phyloP scores from a whole-genome alignment of 1,139 yeast genomes.

The Zygoascus meyerae region DNA sequence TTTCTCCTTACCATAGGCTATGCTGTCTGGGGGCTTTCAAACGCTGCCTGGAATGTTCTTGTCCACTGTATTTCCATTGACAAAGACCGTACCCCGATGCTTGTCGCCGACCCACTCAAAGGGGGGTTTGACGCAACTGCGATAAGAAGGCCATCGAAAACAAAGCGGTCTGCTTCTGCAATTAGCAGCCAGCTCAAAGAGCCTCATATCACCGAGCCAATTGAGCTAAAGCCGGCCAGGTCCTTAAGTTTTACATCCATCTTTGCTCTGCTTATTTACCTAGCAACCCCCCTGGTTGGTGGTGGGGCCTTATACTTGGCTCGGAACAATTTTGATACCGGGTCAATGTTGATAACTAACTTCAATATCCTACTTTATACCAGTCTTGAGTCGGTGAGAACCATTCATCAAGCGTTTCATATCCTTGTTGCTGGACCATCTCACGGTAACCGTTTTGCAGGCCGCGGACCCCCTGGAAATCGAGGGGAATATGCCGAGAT shows the following conservation, averaged over 20 bases:
- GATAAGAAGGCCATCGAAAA: too few species aligned
- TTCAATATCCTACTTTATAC: conserved; percentile 25
- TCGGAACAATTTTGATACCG: conserved; percentile 21
- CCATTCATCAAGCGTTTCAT: conserved; percentile 16
- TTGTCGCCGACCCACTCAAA: too few species aligned
- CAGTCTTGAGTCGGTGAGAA: conserved; percentile 21
- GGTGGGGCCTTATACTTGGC: conserved; percentile 20
- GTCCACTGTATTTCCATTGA: neutral
- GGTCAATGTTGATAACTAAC: conserved; percentile 21
- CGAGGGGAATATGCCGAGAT: neutral
- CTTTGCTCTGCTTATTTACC: conserved; percentile 16
- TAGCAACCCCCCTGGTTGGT: conserved; percentile 23
- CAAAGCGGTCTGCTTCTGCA: too few species aligned
- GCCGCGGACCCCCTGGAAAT: neutral
- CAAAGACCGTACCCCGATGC: too few species aligned
- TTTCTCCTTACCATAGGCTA: conserved; percentile 24
- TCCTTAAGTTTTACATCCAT: neutral
- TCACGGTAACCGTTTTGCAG: neutral
- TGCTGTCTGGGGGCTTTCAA: conserved; percentile 24
- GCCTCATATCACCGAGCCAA: too few species aligned
- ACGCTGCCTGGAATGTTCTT: conserved; percentile 23
- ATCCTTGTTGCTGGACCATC: neutral
- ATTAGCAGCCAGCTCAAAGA: too few species aligned
- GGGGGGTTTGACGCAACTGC: too few species aligned
- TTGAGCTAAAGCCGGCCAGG: too few species aligned